Base-by-base conservation (phyloP, 768 basidiomycete genomes). In the Heimioporus sp. region DNA sequence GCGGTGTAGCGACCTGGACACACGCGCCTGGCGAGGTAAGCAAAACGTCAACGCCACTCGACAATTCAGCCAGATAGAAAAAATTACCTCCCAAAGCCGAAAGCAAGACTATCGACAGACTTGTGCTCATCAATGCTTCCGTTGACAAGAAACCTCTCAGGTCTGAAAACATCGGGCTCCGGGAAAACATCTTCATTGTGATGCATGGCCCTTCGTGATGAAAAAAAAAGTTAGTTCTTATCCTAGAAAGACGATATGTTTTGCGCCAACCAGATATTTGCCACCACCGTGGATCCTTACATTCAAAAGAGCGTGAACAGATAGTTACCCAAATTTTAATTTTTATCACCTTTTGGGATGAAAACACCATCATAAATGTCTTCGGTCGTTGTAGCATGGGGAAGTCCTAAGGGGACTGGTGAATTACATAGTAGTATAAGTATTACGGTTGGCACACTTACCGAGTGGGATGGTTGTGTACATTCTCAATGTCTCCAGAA, bases 1-100 rank as follows among this genome's bases (percentile, higher is more conserved):
- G 70, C 70, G n/a, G 59, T 20, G 45, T 67, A 53, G 12, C 59
- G 57, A 11, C 74, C 72, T 16, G 71, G 68, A 49, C 71, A 73
- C 15, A 61, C 38, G 5, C 66, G 58, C 36, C 65, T 67, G 44
- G 9, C 43, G 30, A 35, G 10, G 40, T 28, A 28, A 6, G 24
- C 24, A 7, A 11, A 17, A 55, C 5, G 19, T 49, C 6, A 30
- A 41, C n/a, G 8, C 20, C 3, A 9, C 21, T 16, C 6, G 10
- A 30, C 1, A 9, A 19, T 28, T 7, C 7, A 28, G 7, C 24
- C 1, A 8, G 8, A 11, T n/a, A 16, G 5, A 5, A 15, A 17
- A 36, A n/a, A 16, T 40, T 52, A 62, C 65, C 61, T 63, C 20
- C 65, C 64, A 37, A 66, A 67, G 20, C 63, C 61, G 46, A 55